phyloP scores from a whole-genome alignment of 495 filamentous ascomycete species.

The Podospora pseudopauciseta region DNA sequence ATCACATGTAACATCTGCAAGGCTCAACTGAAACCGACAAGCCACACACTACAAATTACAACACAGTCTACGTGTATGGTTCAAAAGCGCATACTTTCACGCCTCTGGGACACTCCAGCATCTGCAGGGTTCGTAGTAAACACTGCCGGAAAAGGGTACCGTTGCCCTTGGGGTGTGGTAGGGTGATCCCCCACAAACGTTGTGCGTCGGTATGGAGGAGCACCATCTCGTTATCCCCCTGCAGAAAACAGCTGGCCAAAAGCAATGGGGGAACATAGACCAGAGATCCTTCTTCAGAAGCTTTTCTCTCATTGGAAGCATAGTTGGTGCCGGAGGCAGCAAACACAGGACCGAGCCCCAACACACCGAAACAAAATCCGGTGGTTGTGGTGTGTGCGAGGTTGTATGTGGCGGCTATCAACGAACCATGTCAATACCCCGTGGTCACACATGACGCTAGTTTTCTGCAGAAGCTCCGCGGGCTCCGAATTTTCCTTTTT shows the following conservation, averaged over 20 bases:
- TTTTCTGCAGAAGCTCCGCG: not conserved
- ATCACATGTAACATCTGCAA: not conserved
- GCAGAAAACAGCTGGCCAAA: not conserved
- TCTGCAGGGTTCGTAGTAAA: not conserved
- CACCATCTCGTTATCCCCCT: not conserved
- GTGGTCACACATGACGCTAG: not conserved
- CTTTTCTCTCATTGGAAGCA: not conserved
- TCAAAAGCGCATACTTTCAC: not conserved
- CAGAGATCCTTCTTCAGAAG: not conserved
- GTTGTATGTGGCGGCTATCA: not conserved
- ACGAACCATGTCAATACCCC: not conserved
- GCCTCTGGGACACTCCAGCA: not conserved
- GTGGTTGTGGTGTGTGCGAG: not conserved
- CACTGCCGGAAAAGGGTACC: not conserved
- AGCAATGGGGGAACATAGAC: not conserved
- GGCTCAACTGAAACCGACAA: not conserved
- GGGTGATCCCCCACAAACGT: not conserved
- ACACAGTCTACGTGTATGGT: not conserved
- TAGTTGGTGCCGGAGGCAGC: not conserved
- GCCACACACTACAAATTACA: not conserved
- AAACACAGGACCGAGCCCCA: not conserved
- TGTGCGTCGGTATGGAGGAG: not conserved
- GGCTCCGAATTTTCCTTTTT: not conserved
- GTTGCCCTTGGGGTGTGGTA: not conserved
- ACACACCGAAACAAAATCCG: not conserved